Evolutionary conservation across 1,284 basidiomycete species (phyloP), one percentile per base, ranked within the genome.

Genomic region (Pseudozyma thailandica): DNA sequence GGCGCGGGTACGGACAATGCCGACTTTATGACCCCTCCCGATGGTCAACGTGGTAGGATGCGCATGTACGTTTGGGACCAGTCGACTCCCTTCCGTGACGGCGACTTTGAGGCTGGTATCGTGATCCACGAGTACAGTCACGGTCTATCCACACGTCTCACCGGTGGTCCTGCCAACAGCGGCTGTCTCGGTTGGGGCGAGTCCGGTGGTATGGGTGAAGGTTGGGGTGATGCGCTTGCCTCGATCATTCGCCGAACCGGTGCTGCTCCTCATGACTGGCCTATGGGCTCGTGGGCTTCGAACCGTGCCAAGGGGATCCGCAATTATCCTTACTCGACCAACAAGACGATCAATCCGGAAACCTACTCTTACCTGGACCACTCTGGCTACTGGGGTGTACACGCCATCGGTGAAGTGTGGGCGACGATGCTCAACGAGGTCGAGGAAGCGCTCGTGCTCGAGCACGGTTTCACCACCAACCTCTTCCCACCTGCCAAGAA

Each of bases 361-460:
- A 92, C 90, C 1, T 98, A 97, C 87, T 91, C 93, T 88, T 94
- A 91, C n/a, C 90, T 98, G 41, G 93, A 97, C 86, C 91, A 91
- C 84, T 90, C 91, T 52, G 92, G 93, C 16, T 83, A 84, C 51
- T 77, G 62, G 59, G 61, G 82, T 46, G 84, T 85, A 20, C 92
- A 94, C 83, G 91, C 92, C 37, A 91, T 94, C 64, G 93, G 93
- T 59, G 93, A 94, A 84, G 94, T 97, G 60, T 97, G 94, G 94
- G 94, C 94, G 18, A 87, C 96, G 85, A 90, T 96, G 61, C 90
- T 97, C 60, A 96, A 92, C 89, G 88, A 79, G 48, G 53, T 78
- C 9, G 74, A 70, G 44, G 79, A 78, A 27, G 64, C 64, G 26
- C 57, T 79, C 44, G 72, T 74, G 45, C 43, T 57, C 10, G 61